A percentile compares a stretch with the other conserved stretches of the same genome.
These are phyloP conservation scores for Lecanicillium sp. DNA, from an alignment of 2,329 filamentous ascomycete genomes.

Conservation along the genomic window DNA sequence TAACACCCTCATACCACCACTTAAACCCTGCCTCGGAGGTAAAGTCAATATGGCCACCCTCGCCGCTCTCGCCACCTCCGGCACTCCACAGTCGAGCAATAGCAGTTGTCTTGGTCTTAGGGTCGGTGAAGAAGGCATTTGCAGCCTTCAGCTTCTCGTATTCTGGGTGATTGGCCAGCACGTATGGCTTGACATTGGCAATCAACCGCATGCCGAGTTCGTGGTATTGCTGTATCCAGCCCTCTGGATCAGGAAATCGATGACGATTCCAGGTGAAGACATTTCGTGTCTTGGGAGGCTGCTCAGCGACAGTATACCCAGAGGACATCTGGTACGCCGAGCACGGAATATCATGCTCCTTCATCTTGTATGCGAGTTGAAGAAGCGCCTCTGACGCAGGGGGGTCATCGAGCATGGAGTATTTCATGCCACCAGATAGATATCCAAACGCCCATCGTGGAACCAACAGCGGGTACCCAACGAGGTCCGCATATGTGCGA, in stretches of 20 bases:
- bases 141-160: constrained; percentile 52
- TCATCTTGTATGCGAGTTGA: constrained; percentile 52
- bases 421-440: constrained; percentile 56
- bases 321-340: constrained; percentile 67
- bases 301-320: constrained; percentile 62
- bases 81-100: constrained; percentile 63
- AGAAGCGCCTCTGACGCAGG: constrained; percentile 51
- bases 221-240: constrained; percentile 55
- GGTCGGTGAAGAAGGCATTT: constrained; percentile 58
- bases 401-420: constrained; percentile 40
- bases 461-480: constrained; percentile 59
- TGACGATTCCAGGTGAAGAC: constrained; percentile 67
- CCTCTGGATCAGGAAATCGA: constrained; percentile 61
- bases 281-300: constrained; percentile 60
- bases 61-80: constrained; percentile 60
- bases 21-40: constrained; percentile 58
- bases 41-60: constrained; percentile 68
- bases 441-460: constrained; percentile 70
- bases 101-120: constrained; percentile 41
- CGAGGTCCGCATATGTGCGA: constrained; percentile 56
- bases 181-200: constrained; percentile 67
- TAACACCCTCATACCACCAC: constrained; percentile 66
- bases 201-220: constrained; percentile 58
- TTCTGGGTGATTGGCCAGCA: constrained; percentile 58
- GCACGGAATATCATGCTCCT: constrained; percentile 59